These are phyloP conservation scores for Heliamphora pulchella DNA, from an alignment of 179 eudicot genomes.

Conservation along the genomic window DNA sequence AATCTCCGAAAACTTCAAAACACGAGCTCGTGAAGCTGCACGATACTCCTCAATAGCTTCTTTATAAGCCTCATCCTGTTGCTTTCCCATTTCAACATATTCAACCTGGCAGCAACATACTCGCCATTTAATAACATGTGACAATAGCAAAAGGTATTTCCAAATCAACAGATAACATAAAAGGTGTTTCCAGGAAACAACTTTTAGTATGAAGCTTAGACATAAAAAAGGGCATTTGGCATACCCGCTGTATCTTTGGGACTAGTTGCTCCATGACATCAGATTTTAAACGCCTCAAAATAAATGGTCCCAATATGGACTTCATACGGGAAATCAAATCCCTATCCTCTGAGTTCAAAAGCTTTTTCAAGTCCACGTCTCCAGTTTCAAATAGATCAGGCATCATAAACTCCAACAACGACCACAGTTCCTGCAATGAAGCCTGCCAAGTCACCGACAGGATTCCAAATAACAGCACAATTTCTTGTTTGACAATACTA, in stretches of 20 bases:
- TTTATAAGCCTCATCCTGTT: constrained; percentile 72
- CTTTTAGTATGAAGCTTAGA: background rate
- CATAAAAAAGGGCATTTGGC: constrained; percentile 15
- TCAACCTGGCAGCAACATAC: constrained; percentile 48
- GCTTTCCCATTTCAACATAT: constrained; percentile 61
- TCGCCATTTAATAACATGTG: constrained; percentile 6
- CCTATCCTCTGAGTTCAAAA: constrained; percentile 63
- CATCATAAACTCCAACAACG: constrained; percentile 94
- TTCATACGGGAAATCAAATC: constrained; percentile 82
- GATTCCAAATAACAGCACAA: background rate
- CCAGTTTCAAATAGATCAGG: constrained; percentile 92
- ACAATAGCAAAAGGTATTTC: constrained; percentile 6
- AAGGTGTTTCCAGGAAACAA: background rate
- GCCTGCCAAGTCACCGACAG: constrained; percentile 10
- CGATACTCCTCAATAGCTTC: constrained; percentile 89
- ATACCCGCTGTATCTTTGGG: constrained; percentile 73
- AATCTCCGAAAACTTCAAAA: constrained; percentile 37
- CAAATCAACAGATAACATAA: background rate
- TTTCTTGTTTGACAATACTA: background rate
- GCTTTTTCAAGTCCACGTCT: constrained; percentile 82
- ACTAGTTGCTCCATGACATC: constrained; percentile 97
- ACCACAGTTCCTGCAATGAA: constrained; percentile 88
- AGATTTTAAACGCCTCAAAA: constrained; percentile 85
- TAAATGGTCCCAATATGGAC: constrained; percentile 94
- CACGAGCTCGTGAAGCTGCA: constrained; percentile 53